phyloP scores from a whole-genome alignment of 192 early-diverging fungal genomes.

The Entomortierella lignicola region DNA sequence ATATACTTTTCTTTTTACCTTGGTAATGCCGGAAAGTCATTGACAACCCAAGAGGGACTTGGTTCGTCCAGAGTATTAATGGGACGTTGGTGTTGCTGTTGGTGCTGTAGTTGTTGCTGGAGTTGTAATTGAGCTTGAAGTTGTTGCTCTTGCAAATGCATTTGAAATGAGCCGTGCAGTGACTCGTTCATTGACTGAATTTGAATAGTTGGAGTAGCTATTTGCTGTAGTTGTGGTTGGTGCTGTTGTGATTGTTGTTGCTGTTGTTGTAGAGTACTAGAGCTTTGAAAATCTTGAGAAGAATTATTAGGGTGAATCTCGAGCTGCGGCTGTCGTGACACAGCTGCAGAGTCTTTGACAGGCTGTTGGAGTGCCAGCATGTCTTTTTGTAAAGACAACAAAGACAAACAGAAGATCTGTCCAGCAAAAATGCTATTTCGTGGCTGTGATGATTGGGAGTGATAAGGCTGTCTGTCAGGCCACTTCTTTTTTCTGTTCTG shows the following conservation, averaged over 20 bases:
- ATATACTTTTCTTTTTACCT: conserved; percentile 22
- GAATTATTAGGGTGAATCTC: conserved; percentile 2
- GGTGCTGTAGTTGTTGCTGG: conserved; percentile 23
- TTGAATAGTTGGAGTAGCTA: conserved; percentile 21
- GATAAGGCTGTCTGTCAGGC: neutral
- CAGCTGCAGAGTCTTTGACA: conserved; percentile 21
- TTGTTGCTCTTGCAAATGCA: conserved; percentile 46
- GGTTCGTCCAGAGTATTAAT: conserved; percentile 22
- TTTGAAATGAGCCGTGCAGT: conserved; percentile 16
- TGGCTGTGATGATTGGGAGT: neutral
- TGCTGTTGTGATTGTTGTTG: neutral
- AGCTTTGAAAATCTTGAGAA: neutral
- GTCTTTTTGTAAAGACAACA: too few species aligned
- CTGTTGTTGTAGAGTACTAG: conserved; percentile 1
- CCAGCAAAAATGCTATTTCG: neutral
- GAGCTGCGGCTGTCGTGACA: conserved; percentile 17
- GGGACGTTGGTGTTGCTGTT: conserved; percentile 24
- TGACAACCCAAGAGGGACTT: conserved; percentile 20
- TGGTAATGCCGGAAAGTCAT: conserved; percentile 28
- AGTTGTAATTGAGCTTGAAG: conserved; percentile 25
- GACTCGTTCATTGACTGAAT: conserved; percentile 43
- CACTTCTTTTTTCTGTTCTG: neutral
- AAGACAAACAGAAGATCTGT: neutral
- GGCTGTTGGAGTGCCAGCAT: conserved; percentile 52
- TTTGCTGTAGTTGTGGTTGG: conserved; percentile 21